These are phyloP conservation scores for Bretschneidera sinensis DNA, from an alignment of 345 rosid species.

Conservation along the genomic window DNA sequence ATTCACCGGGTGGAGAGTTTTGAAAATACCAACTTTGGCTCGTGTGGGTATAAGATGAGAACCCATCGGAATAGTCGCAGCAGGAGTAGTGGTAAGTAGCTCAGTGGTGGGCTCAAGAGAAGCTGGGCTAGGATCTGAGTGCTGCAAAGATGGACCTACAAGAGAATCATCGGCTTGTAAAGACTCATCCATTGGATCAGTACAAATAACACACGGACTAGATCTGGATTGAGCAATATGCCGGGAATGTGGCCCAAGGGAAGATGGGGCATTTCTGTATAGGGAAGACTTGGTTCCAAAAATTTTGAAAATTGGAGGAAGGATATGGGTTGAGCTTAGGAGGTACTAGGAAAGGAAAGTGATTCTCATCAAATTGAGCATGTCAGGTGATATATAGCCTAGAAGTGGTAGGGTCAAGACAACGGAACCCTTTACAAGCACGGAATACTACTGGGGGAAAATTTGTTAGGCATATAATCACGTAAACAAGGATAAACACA, in stretches of 20 bases:
- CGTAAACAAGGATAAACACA: too few relatives aligned
- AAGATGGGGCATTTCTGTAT: not conserved
- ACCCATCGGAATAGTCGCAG: not conserved
- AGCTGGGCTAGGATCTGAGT: not conserved
- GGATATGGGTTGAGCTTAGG: too few relatives aligned
- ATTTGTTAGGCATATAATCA: too few relatives aligned
- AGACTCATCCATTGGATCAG: conserved; percentile 5
- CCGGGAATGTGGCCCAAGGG: not conserved
- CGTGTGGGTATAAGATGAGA: conserved; percentile 9
- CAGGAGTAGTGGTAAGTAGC: not conserved
- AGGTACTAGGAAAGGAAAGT: not conserved
- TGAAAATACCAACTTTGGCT: conserved; percentile 13
- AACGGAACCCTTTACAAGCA: too few relatives aligned
- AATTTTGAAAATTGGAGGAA: too few relatives aligned
- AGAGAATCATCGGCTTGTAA: conserved; percentile 6
- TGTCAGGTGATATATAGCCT: too few relatives aligned
- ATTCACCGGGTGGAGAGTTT: not conserved
- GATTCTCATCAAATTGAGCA: conserved; percentile 11
- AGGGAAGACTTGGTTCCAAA: too few relatives aligned
- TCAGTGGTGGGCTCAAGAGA: not conserved
- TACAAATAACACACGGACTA: conserved; percentile 1
- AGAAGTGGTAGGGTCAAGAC: too few relatives aligned
- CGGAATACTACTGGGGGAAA: too few relatives aligned
- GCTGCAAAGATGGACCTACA: not conserved
- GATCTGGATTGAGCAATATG: conserved; percentile 7